phyloP scores from a whole-genome alignment of 768 basidiomycete species.

The Rhodosporidiobolus odoratus region DNA sequence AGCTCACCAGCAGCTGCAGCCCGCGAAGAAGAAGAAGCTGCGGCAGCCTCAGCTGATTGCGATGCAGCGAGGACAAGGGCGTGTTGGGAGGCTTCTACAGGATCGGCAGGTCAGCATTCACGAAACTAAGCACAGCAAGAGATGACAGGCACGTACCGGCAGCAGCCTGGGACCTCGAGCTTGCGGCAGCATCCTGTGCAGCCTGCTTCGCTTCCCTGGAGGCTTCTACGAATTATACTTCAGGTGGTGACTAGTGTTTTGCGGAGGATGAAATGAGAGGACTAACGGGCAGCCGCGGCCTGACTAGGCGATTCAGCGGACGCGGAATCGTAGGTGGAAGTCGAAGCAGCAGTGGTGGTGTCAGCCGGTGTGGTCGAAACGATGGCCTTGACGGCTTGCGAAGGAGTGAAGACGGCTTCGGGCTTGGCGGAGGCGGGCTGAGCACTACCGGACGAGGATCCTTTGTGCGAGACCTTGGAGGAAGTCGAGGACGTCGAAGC shows the following conservation, averaged over 20 bases:
- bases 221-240: not conserved
- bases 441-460: too few relatives aligned
- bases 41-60: slow-evolving; percentile 3
- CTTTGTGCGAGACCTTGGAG: slow-evolving; percentile 1
- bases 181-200: too few relatives aligned
- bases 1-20: slow-evolving; percentile 1
- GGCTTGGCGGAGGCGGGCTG: too few relatives aligned
- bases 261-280: not conserved
- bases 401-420: not conserved
- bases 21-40: not conserved
- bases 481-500: not conserved
- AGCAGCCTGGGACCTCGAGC: too few relatives aligned
- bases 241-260: not conserved
- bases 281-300: slow-evolving; percentile 13
- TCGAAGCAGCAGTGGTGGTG: not conserved
- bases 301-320: not conserved
- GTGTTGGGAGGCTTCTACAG: not conserved
- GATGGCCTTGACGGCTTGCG: not conserved
- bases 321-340: slow-evolving; percentile 4
- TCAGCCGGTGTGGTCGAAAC: not conserved
- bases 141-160: too few relatives aligned
- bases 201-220: not conserved
- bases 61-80: slow-evolving; percentile 3
- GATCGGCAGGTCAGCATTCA: too few relatives aligned
- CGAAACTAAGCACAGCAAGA: too few relatives aligned